Evolutionary conservation across 1,284 basidiomycete genomes (phyloP).

Genomic region (Ganoderma lucidum): DNA sequence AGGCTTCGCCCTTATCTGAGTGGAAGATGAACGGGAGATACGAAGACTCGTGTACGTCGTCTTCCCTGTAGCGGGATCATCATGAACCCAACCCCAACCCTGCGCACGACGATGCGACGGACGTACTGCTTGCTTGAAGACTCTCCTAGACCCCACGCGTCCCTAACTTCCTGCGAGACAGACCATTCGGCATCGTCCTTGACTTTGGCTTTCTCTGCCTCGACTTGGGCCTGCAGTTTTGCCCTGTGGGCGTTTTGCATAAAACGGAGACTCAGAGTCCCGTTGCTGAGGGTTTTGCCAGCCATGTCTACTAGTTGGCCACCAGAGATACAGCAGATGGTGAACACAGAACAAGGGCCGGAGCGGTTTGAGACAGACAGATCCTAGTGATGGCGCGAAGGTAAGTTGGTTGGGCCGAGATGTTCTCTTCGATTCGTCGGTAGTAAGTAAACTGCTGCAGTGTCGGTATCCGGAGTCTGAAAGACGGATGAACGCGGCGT

Average conservation of each 20-base stretch:
- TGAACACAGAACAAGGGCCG: neutral
- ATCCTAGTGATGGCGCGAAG: slow-evolving; percentile 7
- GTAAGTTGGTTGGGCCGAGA: neutral
- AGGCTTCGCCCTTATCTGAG: slow-evolving; percentile 40
- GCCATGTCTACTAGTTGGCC: slow-evolving; percentile 47
- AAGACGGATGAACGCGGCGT: neutral
- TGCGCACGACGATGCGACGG: neutral
- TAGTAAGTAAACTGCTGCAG: neutral
- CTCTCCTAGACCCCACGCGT: slow-evolving; percentile 60
- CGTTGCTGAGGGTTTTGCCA: slow-evolving; percentile 67
- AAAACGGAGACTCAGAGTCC: slow-evolving; percentile 74
- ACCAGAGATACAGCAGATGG: neutral
- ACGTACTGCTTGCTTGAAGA: slow-evolving; percentile 21
- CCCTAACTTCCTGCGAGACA: slow-evolving; percentile 60
- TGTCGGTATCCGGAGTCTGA: neutral
- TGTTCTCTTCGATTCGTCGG: neutral
- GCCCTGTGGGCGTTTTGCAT: slow-evolving; percentile 78
- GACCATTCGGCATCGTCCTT: slow-evolving; percentile 78
- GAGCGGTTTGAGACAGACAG: neutral
- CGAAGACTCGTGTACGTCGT: slow-evolving; percentile 65
- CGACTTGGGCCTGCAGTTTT: slow-evolving; percentile 58
- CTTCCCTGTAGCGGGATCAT: slow-evolving; percentile 28
- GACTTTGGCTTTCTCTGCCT: slow-evolving; percentile 62
- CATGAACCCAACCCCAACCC: neutral
- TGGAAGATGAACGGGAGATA: slow-evolving; percentile 77